Base-by-base conservation (phyloP, 495 filamentous ascomycete species). In the Talaromyces wortmannii region DNA sequence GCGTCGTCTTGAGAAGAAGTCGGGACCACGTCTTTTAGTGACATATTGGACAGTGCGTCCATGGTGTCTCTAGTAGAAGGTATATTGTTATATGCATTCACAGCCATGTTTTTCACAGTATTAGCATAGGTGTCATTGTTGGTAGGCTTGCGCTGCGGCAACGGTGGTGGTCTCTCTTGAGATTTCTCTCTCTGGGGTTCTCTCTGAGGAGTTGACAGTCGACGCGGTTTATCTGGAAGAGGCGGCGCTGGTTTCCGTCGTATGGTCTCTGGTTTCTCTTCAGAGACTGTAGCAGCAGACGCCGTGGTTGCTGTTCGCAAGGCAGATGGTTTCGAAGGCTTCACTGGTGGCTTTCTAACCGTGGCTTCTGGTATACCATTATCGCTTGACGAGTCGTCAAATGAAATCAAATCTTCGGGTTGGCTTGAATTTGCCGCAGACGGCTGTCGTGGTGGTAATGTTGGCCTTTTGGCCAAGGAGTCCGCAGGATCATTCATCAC, bases 291-390 rank as follows among this genome's bases (percentile, higher is more conserved):
- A 11, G 32, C 16, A 11, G 43, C 17, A 42, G 46, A 48, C 30
- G 36, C 31, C 52, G 57, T 66, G 11, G 67, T 63, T 18, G 62
- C 57, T 18, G 72, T 77, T 33, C 85, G 81, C 7, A 91, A 65
- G 6, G 84, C 71, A 5, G 73, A 70, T n/a, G 89, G 87, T 62
- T 91, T 91, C 7, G 76, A 72, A 1, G 88, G 87, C 45, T 80
- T 82, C 3, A 77, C 78, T 0, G 86, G 87, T 8, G 82, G 80
- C 5, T 63, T 54, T 15, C 68, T 59, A 42, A 17, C 17, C n/a
- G 45, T 30, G 10, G 53, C 23, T 11, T 59, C 56, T 2, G 53
- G 54, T 32, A 43, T 5, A 4, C 56, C 12, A 23, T 49, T 61
- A 18, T 32, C 44, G 29, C 23, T 23, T 3, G 63, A 58, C 13